These are phyloP conservation scores for Ogataea methanolica DNA, from an alignment of 805 yeast genomes.

Conservation along the genomic window DNA sequence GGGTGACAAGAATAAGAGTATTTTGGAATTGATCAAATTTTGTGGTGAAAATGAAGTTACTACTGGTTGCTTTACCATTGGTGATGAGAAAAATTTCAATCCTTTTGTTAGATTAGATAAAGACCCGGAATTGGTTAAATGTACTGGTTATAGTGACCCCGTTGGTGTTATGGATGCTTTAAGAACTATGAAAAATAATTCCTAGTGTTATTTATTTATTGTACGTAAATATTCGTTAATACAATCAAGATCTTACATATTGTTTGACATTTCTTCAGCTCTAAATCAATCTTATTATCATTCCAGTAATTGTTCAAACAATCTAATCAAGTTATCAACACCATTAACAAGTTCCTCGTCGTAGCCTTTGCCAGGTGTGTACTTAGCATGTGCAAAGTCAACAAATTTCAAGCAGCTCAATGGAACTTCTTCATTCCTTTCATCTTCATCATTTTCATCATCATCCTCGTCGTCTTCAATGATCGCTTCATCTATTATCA, in stretches of 20 bases:
- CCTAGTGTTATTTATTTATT: not conserved
- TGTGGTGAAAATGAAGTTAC: slow-evolving; percentile 57
- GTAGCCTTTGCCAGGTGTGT: slow-evolving; percentile 56
- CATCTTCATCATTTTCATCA: slow-evolving; percentile 22
- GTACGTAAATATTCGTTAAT: not conserved
- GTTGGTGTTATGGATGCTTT: slow-evolving; percentile 65
- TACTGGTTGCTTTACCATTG: slow-evolving; percentile 83
- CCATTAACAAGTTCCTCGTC: slow-evolving; percentile 74
- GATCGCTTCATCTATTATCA: slow-evolving; percentile 23
- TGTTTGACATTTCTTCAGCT: not conserved
- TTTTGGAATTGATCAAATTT: slow-evolving; percentile 50
- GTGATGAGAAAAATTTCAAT: slow-evolving; percentile 76
- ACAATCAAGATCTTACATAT: not conserved
- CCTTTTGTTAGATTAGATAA: slow-evolving; percentile 76
- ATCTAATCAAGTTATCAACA: slow-evolving; percentile 51
- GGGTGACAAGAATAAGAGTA: slow-evolving; percentile 40
- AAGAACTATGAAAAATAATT: slow-evolving; percentile 70
- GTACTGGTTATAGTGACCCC: slow-evolving; percentile 48
- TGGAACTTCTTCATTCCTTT: slow-evolving; percentile 17
- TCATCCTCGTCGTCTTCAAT: slow-evolving; percentile 31
- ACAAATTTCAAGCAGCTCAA: slow-evolving; percentile 64
- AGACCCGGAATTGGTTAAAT: slow-evolving; percentile 57
- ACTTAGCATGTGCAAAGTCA: slow-evolving; percentile 86
- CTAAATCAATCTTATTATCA: not conserved
- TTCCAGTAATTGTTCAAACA: slow-evolving; percentile 31